Base-by-base conservation (phyloP, 1,284 basidiomycete genomes). In the Cystobasidium pallidum region DNA sequence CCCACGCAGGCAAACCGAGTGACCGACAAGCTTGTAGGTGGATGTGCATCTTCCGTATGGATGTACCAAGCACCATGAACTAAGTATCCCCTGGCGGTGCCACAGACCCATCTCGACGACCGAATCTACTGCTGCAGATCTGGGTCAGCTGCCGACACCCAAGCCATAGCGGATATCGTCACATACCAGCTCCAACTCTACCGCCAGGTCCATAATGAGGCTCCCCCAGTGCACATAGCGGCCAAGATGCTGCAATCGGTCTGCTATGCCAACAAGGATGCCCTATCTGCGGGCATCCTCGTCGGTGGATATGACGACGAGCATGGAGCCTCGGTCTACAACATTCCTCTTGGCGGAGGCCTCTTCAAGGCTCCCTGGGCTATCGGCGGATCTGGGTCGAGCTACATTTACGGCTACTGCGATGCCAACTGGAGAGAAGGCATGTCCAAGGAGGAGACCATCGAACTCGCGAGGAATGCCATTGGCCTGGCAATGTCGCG, bases 381-480 rank as follows among this genome's bases (percentile, higher is more conserved):
- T 63, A 97, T 97, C 77, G 94, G 92, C 79, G 94, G 92, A 36
- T 66, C 93, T 68, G 96, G 96, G 17, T 97, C 94, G 51, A 92
- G 94, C 13, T 99, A 98, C 81, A 94, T 99, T 21, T 99, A 99
- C 80, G 96, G 95, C 59, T 99, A 96, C 83, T 99, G 96, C 80
- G 96, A 99, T 81, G 92, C 96, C 34, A 98, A 93, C n/a, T 99
- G 91, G 82, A 84, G 87, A 80, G 92, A 95, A 43, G 92, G 91
- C n/a, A 95, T 92, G 94, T 88, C 86, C 2, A 86, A 87, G 77
- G 91, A 94, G 52, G 87, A 98, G 83, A 98, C 94, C 0, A 82
- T 99, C 73, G 85, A 94, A 55, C 99, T 99, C 81, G 95, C 99
- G 70, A 91, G 89, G 84, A 96, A 99, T 83, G 93, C 96, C 2